A percentile compares a stretch with the other conserved stretches of the same genome.
Evolutionary conservation across 225 moss, liverwort and hornwort genomes (phyloP).

Genomic region (Takakia lepidozioides): DNA sequence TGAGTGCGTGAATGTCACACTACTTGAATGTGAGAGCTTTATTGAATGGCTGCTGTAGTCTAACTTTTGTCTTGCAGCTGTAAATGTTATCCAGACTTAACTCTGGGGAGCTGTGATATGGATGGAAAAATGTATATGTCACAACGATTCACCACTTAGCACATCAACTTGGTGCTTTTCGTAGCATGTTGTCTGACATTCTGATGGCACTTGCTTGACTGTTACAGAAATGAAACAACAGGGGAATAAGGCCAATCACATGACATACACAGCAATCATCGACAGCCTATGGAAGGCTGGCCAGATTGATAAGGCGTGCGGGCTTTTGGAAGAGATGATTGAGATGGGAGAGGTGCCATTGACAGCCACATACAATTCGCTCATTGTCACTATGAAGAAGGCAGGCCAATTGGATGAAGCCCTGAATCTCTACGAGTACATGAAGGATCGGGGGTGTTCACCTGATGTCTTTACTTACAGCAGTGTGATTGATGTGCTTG

Average conservation of each 20-base stretch:
- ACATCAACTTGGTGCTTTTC: too few relatives aligned
- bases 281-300: constrained; percentile 35
- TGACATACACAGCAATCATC: constrained; percentile 31
- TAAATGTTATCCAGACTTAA: too few relatives aligned
- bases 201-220: constrained; percentile 24
- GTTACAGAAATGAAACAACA: constrained; percentile 23
- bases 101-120: too few relatives aligned
- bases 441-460: constrained; percentile 18
- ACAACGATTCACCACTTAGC: too few relatives aligned
- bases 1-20: too few relatives aligned
- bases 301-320: constrained; percentile 24
- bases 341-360: constrained; percentile 15
- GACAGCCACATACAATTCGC: constrained; percentile 21
- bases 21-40: too few relatives aligned
- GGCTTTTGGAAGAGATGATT: constrained; percentile 30
- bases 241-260: constrained; percentile 18
- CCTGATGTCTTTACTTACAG: constrained; percentile 30
- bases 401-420: constrained; percentile 30
- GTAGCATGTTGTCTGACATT: too few relatives aligned
- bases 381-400: constrained; percentile 22
- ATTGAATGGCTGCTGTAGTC: too few relatives aligned
- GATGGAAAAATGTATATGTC: too few relatives aligned
- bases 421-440: constrained; percentile 25
- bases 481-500: constrained; percentile 20
- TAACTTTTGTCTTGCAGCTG: too few relatives aligned